These are phyloP conservation scores for Candida dubliniensis DNA, from an alignment of 1,139 yeast species.

Conservation along the genomic window DNA sequence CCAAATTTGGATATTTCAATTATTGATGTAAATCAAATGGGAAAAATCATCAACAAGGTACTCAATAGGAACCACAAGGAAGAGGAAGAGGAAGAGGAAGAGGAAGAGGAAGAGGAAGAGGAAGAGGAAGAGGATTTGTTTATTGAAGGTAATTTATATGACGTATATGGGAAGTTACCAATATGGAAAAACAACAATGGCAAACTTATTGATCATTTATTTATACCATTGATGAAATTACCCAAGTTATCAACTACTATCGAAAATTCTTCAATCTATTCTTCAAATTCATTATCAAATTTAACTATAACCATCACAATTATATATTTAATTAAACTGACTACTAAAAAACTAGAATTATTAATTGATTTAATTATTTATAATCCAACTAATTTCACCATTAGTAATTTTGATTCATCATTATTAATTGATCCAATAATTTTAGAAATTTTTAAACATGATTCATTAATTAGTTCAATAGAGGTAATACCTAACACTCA, in stretches of 20 bases:
- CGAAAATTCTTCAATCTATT: neutral
- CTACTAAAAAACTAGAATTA: conserved; percentile 18
- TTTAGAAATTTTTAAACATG: neutral
- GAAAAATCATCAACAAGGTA: neutral
- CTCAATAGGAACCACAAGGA: neutral
- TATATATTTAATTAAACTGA: conserved; percentile 27
- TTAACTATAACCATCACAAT: conserved; percentile 26
- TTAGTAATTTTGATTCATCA: conserved; percentile 24
- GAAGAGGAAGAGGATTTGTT: neutral
- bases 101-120: neutral
- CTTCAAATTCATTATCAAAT: conserved; percentile 8
- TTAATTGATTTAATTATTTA: conserved; percentile 33
- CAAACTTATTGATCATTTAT: conserved; percentile 18
- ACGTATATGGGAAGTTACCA: conserved; percentile 22
- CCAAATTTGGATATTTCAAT: conserved; percentile 2
- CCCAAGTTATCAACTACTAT: neutral
- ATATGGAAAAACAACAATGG: conserved; percentile 17
- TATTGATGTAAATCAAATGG: neutral
- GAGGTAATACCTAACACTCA: conserved; percentile 4
- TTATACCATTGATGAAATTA: conserved; percentile 9
- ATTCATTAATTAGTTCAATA: conserved; percentile 19
- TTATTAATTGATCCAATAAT: conserved; percentile 7
- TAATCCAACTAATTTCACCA: conserved; percentile 35
- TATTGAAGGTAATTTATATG: conserved; percentile 15
- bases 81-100: neutral